Base-by-base conservation (phyloP, 2,329 filamentous ascomycete species). In the Aspergillus bombycis region DNA sequence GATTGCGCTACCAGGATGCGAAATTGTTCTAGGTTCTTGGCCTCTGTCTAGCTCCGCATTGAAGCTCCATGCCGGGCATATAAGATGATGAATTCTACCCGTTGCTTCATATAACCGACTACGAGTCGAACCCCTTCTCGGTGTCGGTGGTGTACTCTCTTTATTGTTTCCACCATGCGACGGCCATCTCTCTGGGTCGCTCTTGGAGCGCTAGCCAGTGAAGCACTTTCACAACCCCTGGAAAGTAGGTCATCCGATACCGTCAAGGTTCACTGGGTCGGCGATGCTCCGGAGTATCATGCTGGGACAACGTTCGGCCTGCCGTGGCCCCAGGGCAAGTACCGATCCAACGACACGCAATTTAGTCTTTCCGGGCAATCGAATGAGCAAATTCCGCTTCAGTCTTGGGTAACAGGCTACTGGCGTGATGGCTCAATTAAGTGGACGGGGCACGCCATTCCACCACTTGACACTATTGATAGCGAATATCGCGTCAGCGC, bases 351-450 rank as follows among this genome's bases (percentile, higher is more conserved):
- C 14, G 66, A 71, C n/a, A 81, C 78, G 19, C 67, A 69, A 7
- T 81, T 83, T 64, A 72, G 72, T 9, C 71, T 77, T 28, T 65
- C 67, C 57, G 77, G 70, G 7, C 10, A 14, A n/a, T 41, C 52
- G 0, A 62, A 63, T 30, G 43, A 53, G 3, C 53, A 65, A 1
- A 72, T 73, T 2, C 74, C 70, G 58, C 71, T 85, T 8, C 82
- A 88, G 64, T 85, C 85, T 0, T 88, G 86, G 86, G 76, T 81
- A 3, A 88, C 83, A 0, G 85, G 82, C 0, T 86, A 85, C 70
- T 89, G 86, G 86, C 80, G 82, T 1, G 86, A 89, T 73, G 84
- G 83, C 30, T 87, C 86, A 0, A 78, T 88, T 59, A 88, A 88
- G 69, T 89, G 86, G 86, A 86, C 84, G 3, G 86, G 81, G 0